Base-by-base conservation (phyloP, 2,329 filamentous ascomycete genomes). In the Stagonosporopsis cucurbitacearum region DNA sequence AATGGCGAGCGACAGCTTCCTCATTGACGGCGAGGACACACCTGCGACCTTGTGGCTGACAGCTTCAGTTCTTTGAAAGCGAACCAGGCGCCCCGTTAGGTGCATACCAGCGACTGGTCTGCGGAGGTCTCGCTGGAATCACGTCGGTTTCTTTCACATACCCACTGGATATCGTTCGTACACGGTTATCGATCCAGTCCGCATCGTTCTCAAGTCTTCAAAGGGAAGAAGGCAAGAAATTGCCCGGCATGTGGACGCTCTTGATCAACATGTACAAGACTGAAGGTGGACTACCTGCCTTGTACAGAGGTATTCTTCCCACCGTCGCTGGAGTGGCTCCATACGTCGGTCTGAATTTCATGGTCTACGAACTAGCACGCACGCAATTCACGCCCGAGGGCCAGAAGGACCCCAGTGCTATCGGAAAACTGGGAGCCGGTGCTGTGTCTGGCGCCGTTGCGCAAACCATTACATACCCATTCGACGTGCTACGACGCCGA, bases 311-410 rank as follows among this genome's bases (percentile, higher is more conserved):
- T 51, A 96, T 99, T 60, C 77, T 97, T 47, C 95, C 95, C 2
- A 99, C 95, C 0, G 88, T 99, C 32, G 92, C 94, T 36, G 95
- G 95, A 45, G 95, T 99, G 30, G 95, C 95, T 36, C 95, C 95
- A 64, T 98, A 98, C 74, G 94, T 99, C 59, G 95, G 95, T 35
- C 82, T 99, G 50, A 99, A 99, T 76, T 99, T 99, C 76, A 98
- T 98, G 92, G 92, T 91, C 6, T 99, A 99, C 77, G 95, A 99
- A 76, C 89, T 89, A 44, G 88, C 93, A 55, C 88, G 95, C 58
- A 87, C 88, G 68, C 88, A 89, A 65, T 82, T 99, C 64, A 99
- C 95, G 0, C 89, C 88, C 1, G 91, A 96, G 47, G 95, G 95
- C 40, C 88, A 96, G 60, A 85, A 90, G 70, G 91, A 96, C 64